phyloP scores from a whole-genome alignment of 192 early-diverging fungal species.

The Coemansia sp. region DNA sequence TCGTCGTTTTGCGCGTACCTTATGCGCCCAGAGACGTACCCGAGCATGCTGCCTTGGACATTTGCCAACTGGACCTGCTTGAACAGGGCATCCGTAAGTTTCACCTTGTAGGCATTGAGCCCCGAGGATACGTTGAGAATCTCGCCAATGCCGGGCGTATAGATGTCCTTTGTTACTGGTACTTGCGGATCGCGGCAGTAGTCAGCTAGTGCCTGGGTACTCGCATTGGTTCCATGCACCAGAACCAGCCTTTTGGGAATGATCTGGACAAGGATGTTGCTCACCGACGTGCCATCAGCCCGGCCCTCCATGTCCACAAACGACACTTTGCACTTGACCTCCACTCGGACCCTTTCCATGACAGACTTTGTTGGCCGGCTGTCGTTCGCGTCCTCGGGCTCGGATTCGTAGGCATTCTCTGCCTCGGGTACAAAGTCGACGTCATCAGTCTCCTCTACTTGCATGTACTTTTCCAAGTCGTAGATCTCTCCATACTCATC shows the following conservation, averaged over 20 bases:
- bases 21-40: slow-evolving; percentile 71
- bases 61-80: slow-evolving; percentile 61
- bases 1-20: slow-evolving; percentile 61
- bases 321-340: slow-evolving; percentile 69
- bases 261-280: slow-evolving; percentile 70
- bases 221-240: slow-evolving; percentile 76
- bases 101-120: slow-evolving; percentile 82
- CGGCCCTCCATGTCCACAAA: slow-evolving; percentile 94
- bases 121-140: slow-evolving; percentile 87
- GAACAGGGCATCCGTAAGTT: slow-evolving; percentile 87
- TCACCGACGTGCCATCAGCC: slow-evolving; percentile 80
- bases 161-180: slow-evolving; percentile 79
- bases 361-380: slow-evolving; percentile 78
- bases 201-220: slow-evolving; percentile 65
- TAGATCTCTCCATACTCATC: slow-evolving; percentile 94
- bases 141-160: slow-evolving; percentile 78
- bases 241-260: slow-evolving; percentile 60
- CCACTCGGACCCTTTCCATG: slow-evolving; percentile 55
- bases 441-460: slow-evolving; percentile 42
- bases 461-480: slow-evolving; percentile 60
- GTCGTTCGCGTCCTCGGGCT: slow-evolving; percentile 32
- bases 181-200: slow-evolving; percentile 63
- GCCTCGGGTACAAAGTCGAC: slow-evolving; percentile 16
- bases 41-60: slow-evolving; percentile 51
- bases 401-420: slow-evolving; percentile 39